Conservation (phyloP, 140 eudicot species). For the Anethum foeniculum region DNA sequence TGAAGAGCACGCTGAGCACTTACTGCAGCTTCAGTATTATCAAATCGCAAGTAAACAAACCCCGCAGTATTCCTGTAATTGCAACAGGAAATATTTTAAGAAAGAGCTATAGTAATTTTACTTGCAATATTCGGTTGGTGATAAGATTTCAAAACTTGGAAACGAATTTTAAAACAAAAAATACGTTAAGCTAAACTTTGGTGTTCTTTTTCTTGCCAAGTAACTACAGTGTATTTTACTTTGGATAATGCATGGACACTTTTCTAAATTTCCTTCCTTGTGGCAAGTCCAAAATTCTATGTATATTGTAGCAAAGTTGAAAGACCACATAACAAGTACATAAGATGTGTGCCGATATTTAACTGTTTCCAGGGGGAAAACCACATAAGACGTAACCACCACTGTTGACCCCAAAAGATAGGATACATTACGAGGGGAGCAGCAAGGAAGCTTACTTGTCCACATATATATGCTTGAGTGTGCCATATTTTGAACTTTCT, state of each 20-base stretch:
- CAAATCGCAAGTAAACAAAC: constrained; percentile 71
- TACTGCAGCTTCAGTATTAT: constrained; percentile 50
- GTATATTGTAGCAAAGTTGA: not conserved
- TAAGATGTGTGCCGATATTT: not conserved
- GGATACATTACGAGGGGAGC: not conserved
- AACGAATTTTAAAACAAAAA: not conserved
- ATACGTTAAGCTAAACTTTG: not conserved
- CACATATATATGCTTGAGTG: constrained; percentile 59
- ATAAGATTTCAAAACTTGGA: not conserved
- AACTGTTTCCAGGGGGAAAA: not conserved
- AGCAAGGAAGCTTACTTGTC: constrained; percentile 56
- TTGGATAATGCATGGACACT: not conserved
- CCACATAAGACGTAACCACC: too few relatives aligned
- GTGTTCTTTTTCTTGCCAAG: not conserved
- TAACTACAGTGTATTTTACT: not conserved
- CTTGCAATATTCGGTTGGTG: not conserved
- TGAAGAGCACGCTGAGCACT: constrained; percentile 78
- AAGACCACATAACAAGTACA: not conserved
- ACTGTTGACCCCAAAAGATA: not conserved
- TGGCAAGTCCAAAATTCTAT: not conserved
- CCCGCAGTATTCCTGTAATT: constrained; percentile 63
- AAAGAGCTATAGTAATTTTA: not conserved
- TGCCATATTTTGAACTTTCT: constrained; percentile 68
- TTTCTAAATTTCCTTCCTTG: not conserved
- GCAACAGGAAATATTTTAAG: not conserved